Base-by-base conservation (phyloP, 2,329 filamentous ascomycete genomes). In the Colletotrichum sidae region DNA sequence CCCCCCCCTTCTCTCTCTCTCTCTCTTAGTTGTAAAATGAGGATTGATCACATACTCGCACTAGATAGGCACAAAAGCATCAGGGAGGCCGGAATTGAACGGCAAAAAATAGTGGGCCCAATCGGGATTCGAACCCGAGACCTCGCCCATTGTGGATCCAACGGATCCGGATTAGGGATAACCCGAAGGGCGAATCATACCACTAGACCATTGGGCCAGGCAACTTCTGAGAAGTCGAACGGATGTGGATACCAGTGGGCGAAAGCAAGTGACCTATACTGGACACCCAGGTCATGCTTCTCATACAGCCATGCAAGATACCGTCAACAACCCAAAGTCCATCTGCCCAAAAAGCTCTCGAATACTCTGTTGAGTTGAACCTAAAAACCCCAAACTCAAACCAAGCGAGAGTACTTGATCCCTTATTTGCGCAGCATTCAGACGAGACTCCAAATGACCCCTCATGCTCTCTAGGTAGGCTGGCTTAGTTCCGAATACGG, bases 131-230 rank as follows among this genome's bases (percentile, higher is more conserved):
- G 62, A 65, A 65, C 62, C 42, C 62, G 62, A 56, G 62, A 39
- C 62, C 62, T 65, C 62, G 62, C 62, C 62, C 62, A 65, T 33
- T 49, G 13, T 46, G 44, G 44, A 25, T 46, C 58, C 62, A 7
- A 2, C 52, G 47, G 33, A 25, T 42, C 56, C 58, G 58, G 47
- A 52, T 62, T 25, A 25, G 4, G 15, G 33, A 2, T 17, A 17
- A 62, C 62, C 62, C 62, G 62, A 65, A 65, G 62, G 62, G 62
- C 62, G 62, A 65, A 65, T 65, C 62, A 65, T 65, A 65, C 62
- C 62, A 65, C 62, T 65, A 65, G 62, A 65, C 62, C 62, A 65
- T 57, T 65, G 62, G 35, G 62, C 62, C 62, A 13, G 6, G 17
- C 55, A 50, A 9, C 13, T 44, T 38, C 46, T 50, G 13, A n/a